Percentiles rank a stretch among this genome's conserved stretches.
These are phyloP conservation scores for Diaporthe australafricana DNA, from an alignment of 2,329 filamentous ascomycete genomes.

Conservation along the genomic window DNA sequence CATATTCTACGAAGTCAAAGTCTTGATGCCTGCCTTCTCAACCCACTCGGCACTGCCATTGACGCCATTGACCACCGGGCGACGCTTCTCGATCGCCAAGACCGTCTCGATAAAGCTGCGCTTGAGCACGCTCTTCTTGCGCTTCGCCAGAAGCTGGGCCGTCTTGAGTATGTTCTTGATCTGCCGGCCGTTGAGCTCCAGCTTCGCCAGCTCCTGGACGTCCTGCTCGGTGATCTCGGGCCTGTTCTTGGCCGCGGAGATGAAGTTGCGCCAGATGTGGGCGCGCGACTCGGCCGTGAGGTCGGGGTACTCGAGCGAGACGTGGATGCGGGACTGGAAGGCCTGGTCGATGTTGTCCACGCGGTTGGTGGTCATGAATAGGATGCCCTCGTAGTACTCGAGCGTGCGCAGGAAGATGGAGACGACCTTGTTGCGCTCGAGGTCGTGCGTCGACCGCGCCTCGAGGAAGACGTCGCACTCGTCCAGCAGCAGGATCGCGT, in stretches of 20 bases:
- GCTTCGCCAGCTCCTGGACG: constrained; percentile 52
- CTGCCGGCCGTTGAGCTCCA: constrained; percentile 49
- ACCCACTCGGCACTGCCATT: constrained; percentile 3
- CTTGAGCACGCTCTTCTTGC: constrained; percentile 49
- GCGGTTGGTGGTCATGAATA: constrained; percentile 63
- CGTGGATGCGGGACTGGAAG: constrained; percentile 61
- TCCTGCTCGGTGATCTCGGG: constrained; percentile 46
- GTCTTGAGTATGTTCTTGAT: constrained; percentile 53
- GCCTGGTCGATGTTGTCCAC: constrained; percentile 58
- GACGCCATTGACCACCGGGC: constrained; percentile 36
- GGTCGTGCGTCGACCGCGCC: constrained; percentile 44
- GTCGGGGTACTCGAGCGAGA: constrained; percentile 59
- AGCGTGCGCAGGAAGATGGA: constrained; percentile 55
- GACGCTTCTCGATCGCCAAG: constrained; percentile 45
- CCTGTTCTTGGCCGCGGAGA: constrained; percentile 46
- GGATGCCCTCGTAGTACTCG: constrained; percentile 61
- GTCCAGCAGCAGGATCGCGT: constrained; percentile 77
- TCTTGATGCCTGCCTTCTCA: background rate
- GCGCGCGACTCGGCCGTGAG: constrained; percentile 51
- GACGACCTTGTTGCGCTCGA: constrained; percentile 55
- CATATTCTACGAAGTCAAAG: background rate
- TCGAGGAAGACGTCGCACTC: constrained; percentile 74
- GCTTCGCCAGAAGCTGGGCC: constrained; percentile 46
- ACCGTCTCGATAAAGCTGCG: constrained; percentile 46
- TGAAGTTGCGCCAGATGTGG: constrained; percentile 54